Percentiles rank a stretch among this genome's conserved stretches.
Evolutionary conservation across 106 monocot genomes (phyloP).

Genomic region (Dendrobium chrysotoxum): DNA sequence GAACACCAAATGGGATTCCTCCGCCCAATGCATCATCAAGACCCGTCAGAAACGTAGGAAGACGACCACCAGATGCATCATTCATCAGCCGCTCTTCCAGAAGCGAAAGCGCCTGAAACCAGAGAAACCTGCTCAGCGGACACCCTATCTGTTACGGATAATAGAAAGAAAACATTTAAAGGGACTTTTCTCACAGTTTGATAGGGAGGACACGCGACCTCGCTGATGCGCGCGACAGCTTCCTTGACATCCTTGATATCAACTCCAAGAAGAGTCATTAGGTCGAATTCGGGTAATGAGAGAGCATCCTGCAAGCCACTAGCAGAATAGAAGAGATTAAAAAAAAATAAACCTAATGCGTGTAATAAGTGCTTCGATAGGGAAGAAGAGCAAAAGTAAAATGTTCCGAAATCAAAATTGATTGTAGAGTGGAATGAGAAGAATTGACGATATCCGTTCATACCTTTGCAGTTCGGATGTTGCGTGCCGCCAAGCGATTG

Average conservation of each 20-base stretch:
- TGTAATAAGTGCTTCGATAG: background rate
- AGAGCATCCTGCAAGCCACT: slow-evolving; percentile 52
- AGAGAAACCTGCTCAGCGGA: background rate
- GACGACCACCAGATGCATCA: slow-evolving; percentile 30
- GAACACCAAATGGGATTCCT: slow-evolving; percentile 66
- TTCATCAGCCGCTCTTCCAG: slow-evolving; percentile 43
- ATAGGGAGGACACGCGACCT: slow-evolving; percentile 55
- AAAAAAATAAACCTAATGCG: background rate
- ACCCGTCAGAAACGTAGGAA: slow-evolving; percentile 55
- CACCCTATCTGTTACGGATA: no score
- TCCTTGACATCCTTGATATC: slow-evolving; percentile 32
- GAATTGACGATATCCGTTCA: background rate
- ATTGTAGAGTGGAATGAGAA: background rate
- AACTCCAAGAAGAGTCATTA: slow-evolving; percentile 56
- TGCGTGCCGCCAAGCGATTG: slow-evolving; percentile 85
- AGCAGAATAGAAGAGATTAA: background rate
- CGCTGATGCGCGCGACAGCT: slow-evolving; percentile 67
- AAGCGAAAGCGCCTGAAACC: slow-evolving; percentile 53
- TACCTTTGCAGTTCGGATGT: slow-evolving; percentile 78
- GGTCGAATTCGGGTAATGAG: slow-evolving; percentile 77
- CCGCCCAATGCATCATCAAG: slow-evolving; percentile 75
- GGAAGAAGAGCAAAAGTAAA: background rate
- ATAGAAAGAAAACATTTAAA: no score
- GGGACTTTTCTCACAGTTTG: slow-evolving; percentile 41
- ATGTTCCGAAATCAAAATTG: background rate